These are phyloP conservation scores for Lactarius vividus DNA, from an alignment of 768 basidiomycete species.

Conservation along the genomic window DNA sequence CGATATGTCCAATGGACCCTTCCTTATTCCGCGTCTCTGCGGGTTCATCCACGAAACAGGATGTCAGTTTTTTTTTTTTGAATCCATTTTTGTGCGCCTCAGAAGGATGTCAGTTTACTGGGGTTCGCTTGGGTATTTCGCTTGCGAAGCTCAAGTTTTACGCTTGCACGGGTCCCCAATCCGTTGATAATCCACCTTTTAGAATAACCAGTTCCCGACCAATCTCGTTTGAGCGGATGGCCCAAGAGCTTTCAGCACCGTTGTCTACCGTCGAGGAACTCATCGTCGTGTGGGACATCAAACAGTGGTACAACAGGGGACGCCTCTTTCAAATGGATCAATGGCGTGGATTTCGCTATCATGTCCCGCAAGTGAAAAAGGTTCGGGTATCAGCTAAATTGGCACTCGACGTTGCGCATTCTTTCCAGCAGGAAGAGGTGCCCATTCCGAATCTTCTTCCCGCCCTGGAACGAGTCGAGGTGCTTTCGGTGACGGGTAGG, in stretches of 20 bases:
- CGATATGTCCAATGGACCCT: not conserved
- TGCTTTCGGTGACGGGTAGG: not conserved
- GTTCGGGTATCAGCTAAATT: not conserved
- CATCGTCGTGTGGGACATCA: not conserved
- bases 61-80: too few relatives aligned
- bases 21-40: not conserved
- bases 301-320: not conserved
- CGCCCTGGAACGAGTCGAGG: conserved; percentile 1
- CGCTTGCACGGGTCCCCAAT: not conserved
- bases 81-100: too few relatives aligned
- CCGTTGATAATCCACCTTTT: not conserved
- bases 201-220: not conserved
- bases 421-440: not conserved
- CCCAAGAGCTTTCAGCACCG: not conserved
- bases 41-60: not conserved
- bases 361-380: not conserved
- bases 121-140: not conserved
- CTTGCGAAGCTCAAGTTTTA: fast-evolving
- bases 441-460: not conserved
- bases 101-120: not conserved
- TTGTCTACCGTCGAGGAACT: not conserved
- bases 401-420: not conserved
- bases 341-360: not conserved
- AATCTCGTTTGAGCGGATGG: not conserved
- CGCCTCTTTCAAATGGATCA: too few relatives aligned